These are phyloP conservation scores for Mollisiaceae sp. DNA, from an alignment of 2,329 filamentous ascomycete genomes.

Conservation along the genomic window DNA sequence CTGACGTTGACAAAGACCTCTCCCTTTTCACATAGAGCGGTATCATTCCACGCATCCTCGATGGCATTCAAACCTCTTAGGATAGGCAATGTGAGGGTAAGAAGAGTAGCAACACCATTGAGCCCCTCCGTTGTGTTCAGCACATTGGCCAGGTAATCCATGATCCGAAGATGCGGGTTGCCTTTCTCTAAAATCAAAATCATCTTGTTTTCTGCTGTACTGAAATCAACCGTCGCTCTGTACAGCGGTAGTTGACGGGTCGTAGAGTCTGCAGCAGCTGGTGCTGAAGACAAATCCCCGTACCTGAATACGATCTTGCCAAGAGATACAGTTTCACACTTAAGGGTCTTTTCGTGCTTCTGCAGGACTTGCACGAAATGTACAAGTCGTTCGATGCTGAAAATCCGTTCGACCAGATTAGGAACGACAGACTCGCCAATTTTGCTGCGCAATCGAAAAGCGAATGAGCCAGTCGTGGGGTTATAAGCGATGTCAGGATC, in stretches of 20 bases:
- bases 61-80: conserved; percentile 65
- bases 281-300: conserved; percentile 40
- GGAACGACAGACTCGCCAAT: conserved; percentile 40
- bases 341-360: conserved; percentile 58
- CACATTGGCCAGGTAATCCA: conserved; percentile 61
- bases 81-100: conserved; percentile 68
- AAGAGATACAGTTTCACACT: conserved; percentile 64
- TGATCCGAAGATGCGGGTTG: conserved; percentile 71
- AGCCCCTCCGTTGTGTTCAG: conserved; percentile 59
- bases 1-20: conserved; percentile 58
- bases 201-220: conserved; percentile 53
- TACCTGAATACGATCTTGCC: conserved; percentile 74
- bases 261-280: conserved; percentile 29
- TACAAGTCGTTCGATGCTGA: conserved; percentile 71
- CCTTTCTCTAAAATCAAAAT: conserved; percentile 62
- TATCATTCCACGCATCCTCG: conserved; percentile 56
- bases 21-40: conserved; percentile 47
- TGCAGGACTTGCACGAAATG: conserved; percentile 71
- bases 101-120: conserved; percentile 57
- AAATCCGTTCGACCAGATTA: conserved; percentile 43
- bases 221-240: conserved; percentile 64
- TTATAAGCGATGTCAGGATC: conserved; percentile 43
- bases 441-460: conserved; percentile 40
- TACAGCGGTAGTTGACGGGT: conserved; percentile 43
- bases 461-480: conserved; percentile 37